Percentiles rank a stretch among this genome's conserved stretches.
Conservation (phyloP, 169 alveolate genomes). For the Eimeria falciformis region DNA sequence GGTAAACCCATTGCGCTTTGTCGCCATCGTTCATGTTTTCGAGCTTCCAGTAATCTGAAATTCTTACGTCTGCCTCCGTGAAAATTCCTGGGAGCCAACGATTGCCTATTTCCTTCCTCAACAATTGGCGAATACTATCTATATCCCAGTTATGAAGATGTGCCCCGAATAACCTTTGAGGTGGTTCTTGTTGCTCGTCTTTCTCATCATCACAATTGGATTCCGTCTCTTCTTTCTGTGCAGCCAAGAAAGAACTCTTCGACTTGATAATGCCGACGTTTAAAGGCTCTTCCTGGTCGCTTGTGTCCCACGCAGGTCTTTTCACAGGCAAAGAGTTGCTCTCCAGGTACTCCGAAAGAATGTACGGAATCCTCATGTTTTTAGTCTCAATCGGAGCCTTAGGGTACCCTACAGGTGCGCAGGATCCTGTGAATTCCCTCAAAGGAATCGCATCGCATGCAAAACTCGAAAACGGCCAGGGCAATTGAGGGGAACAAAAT, state of each 20-base stretch:
- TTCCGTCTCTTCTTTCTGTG: slow-evolving; percentile 49
- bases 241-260: slow-evolving; percentile 14
- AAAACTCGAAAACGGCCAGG: slow-evolving; percentile 13
- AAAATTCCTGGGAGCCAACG: slow-evolving; percentile 50
- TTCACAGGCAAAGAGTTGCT: slow-evolving; percentile 29
- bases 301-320: slow-evolving; percentile 65
- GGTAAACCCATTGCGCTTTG: slow-evolving; percentile 62
- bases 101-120: slow-evolving; percentile 63
- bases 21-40: slow-evolving; percentile 40
- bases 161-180: neutral
- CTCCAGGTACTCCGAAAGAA: slow-evolving; percentile 46
- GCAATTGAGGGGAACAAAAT: slow-evolving; percentile 2
- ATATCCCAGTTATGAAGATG: slow-evolving; percentile 2
- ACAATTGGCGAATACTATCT: slow-evolving; percentile 30
- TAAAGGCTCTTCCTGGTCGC: neutral
- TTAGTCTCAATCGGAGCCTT: slow-evolving; percentile 34
- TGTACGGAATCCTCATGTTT: slow-evolving; percentile 68
- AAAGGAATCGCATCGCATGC: slow-evolving; percentile 16
- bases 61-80: slow-evolving; percentile 61
- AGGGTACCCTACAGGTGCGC: slow-evolving; percentile 42
- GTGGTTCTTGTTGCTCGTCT: neutral
- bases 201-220: slow-evolving; percentile 48
- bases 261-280: neutral
- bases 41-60: slow-evolving; percentile 67
- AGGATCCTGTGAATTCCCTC: neutral